Conservation (phyloP, 331 rosid species). For the Acacia concinna region DNA sequence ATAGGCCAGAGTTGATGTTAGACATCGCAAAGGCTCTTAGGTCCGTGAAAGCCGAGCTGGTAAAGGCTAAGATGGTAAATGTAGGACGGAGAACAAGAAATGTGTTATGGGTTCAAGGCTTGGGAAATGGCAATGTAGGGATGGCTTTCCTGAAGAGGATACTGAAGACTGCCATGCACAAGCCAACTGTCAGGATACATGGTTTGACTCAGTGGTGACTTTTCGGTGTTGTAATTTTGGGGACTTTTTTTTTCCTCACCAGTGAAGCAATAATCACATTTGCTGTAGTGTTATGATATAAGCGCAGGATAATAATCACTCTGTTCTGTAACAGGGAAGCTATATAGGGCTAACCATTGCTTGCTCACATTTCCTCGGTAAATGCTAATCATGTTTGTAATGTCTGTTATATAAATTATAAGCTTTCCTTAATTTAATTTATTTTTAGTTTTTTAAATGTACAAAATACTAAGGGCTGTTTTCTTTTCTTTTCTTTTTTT, state of each 20-base stretch:
- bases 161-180: slow-evolving; percentile 45
- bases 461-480: no score
- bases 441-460: no score
- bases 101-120: slow-evolving; percentile 55
- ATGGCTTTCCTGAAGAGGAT: slow-evolving; percentile 47
- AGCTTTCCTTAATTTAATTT: no score
- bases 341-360: background rate
- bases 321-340: background rate
- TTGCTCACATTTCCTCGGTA: background rate
- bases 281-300: background rate
- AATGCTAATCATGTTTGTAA: background rate
- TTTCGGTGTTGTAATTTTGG: background rate
- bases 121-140: slow-evolving; percentile 42
- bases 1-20: slow-evolving; percentile 54
- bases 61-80: slow-evolving; percentile 62
- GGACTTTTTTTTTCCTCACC: background rate
- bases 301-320: slow-evolving; percentile 18
- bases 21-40: slow-evolving; percentile 46
- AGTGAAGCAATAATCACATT: slow-evolving; percentile 6
- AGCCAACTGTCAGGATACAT: slow-evolving; percentile 29
- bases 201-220: slow-evolving; percentile 9
- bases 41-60: slow-evolving; percentile 47
- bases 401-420: background rate
- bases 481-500: no score
- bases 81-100: slow-evolving; percentile 62